Evolutionary conservation across 2,329 filamentous ascomycete species (phyloP), one percentile per base, ranked within the genome.

Genomic region (Blastomyces gilchristii): DNA sequence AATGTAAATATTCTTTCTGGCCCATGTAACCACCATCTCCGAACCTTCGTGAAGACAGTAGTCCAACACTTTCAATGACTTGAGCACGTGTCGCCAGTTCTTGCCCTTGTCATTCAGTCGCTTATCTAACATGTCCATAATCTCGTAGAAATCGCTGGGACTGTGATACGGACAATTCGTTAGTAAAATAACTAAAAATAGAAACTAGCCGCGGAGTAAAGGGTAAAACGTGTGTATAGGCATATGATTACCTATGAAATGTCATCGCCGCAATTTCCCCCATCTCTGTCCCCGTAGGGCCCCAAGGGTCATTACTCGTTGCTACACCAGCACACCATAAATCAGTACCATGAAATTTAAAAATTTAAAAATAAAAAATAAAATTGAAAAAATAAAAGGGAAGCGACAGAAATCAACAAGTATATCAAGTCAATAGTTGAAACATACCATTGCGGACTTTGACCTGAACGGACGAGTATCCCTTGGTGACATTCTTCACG

Each of bases 61-160:
- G 77, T 99, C 94, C 63, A 97, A 83, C 61, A 99, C 94, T 76
- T 99, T 99, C 69, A 99, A 82, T 52, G 94, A 95, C 78, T 99
- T 99, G 65, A 99, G 81, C 14, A 99, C 94, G 75, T 99, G 94
- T 71, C 94, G 87, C 94, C 94, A 99, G 76, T 99, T 99, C 83
- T 97, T 99, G 73, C 94, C 94, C 78, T 99, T 97, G 78, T 99
- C 94, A 72, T 99, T 99, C 72, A 99, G 81, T 69, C 94, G 88
- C 81, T 97, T 97, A 79, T 99, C 94, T 69, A 99, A 82, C 91
- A 99, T 99, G 76, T 99, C 94, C 88, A 99, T 96, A 71, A 99
- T 97, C 75, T 99, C 93, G 80, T 96, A 96, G 80, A 99, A 99
- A 76, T 97, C 94, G 77, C 89, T 93, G 45, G 91, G 92, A 73